Evolutionary conservation across 306 rosid species (phyloP).

Genomic region (Luffa acutangula): DNA sequence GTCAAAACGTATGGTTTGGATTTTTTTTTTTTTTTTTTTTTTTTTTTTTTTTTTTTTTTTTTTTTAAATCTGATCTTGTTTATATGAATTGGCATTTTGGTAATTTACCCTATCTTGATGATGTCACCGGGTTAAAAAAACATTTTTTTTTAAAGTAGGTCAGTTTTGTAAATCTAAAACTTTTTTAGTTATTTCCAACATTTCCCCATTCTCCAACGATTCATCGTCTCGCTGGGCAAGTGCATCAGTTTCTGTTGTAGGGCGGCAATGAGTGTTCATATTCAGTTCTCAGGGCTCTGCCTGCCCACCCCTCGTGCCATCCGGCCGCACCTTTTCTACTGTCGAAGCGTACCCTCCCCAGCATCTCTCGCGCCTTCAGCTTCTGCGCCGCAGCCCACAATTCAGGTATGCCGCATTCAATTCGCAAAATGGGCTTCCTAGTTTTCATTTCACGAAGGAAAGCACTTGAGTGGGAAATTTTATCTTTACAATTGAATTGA

Average conservation of each 20-base stretch:
- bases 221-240: background rate
- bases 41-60: too few relatives aligned
- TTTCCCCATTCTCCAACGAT: too few relatives aligned
- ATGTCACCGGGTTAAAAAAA: too few relatives aligned
- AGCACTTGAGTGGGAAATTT: background rate
- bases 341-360: constrained; percentile 1
- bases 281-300: background rate
- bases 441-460: background rate
- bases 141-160: too few relatives aligned
- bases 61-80: too few relatives aligned
- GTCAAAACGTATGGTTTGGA: too few relatives aligned
- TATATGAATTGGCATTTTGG: too few relatives aligned
- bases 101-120: too few relatives aligned
- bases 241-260: background rate
- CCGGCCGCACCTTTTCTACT: background rate
- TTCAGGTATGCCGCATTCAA: background rate
- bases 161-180: too few relatives aligned
- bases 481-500: background rate
- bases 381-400: background rate
- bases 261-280: background rate
- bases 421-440: background rate
- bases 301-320: background rate
- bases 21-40: too few relatives aligned
- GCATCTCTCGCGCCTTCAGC: background rate
- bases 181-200: too few relatives aligned